phyloP scores from a whole-genome alignment of 2,329 filamentous ascomycete genomes.

The Periconia macrospinosa region DNA sequence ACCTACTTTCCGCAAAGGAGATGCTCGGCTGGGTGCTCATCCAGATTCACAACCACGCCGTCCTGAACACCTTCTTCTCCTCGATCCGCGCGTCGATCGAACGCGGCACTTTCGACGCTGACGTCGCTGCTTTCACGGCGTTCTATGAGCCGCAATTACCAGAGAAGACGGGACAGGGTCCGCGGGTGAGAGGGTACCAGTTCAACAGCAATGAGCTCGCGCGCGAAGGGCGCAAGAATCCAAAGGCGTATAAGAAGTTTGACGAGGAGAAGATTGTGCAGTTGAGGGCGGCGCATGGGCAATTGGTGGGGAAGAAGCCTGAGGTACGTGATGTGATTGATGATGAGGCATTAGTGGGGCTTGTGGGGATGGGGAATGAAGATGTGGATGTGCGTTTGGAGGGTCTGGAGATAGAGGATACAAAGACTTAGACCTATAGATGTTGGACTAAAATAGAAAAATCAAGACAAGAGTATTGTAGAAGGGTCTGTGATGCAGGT shows the following conservation, averaged over 20 bases:
- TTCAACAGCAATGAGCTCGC: slow-evolving; percentile 34
- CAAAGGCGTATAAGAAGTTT: slow-evolving; percentile 32
- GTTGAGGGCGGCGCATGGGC: slow-evolving; percentile 32
- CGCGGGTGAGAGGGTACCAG: slow-evolving; percentile 48
- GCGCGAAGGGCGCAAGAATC: slow-evolving; percentile 34
- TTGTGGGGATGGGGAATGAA: slow-evolving; percentile 23
- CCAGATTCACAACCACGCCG: slow-evolving; percentile 85
- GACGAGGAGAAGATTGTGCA: slow-evolving; percentile 26
- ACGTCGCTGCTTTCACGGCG: slow-evolving; percentile 62
- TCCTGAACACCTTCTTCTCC: slow-evolving; percentile 73
- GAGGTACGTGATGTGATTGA: slow-evolving; percentile 33
- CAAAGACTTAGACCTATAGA: slow-evolving; percentile 2
- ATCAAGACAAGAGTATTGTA: neutral
- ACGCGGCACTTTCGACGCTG: slow-evolving; percentile 56
- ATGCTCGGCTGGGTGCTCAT: slow-evolving; percentile 96
- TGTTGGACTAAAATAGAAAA: neutral
- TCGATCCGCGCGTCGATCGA: slow-evolving; percentile 68
- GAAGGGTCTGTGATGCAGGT: no score
- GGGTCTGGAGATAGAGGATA: slow-evolving; percentile 25
- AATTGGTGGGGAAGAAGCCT: slow-evolving; percentile 30
- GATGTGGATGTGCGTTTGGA: slow-evolving; percentile 15
- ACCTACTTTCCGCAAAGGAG: slow-evolving; percentile 86
- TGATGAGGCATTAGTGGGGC: slow-evolving; percentile 35
- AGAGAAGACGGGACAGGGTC: slow-evolving; percentile 72
- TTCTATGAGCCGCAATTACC: slow-evolving; percentile 74